A percentile compares a stretch with the other conserved stretches of the same genome.
phyloP scores from a whole-genome alignment of 805 yeast species.

The Ogataea haglerorum region DNA sequence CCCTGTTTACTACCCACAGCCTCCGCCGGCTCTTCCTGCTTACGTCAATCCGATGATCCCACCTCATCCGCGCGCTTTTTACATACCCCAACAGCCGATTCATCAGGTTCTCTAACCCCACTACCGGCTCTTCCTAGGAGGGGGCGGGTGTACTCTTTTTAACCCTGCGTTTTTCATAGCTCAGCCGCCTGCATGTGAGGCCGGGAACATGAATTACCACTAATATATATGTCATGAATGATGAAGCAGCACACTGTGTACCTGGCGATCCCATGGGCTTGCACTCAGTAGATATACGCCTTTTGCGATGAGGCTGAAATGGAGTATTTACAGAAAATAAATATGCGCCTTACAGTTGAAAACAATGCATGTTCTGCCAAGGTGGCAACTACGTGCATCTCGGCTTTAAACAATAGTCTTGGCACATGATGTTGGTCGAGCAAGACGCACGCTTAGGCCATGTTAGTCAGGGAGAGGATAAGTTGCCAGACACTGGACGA shows the following conservation, averaged over 20 bases:
- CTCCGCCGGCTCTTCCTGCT: not conserved
- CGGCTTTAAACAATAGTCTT: not conserved
- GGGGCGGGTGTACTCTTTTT: not conserved
- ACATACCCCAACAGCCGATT: not conserved
- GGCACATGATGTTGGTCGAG: not conserved
- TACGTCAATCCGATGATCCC: not conserved
- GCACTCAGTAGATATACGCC: not conserved
- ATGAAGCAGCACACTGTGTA: not conserved
- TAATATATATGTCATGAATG: not conserved
- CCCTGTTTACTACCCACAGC: not conserved
- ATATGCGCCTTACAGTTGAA: not conserved
- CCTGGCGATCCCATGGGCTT: not conserved
- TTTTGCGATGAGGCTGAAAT: not conserved
- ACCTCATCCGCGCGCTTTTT: slow-evolving; percentile 1
- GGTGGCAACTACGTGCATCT: not conserved
- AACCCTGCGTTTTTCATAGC: not conserved
- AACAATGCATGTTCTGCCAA: not conserved
- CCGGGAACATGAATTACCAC: not conserved
- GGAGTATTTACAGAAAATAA: not conserved
- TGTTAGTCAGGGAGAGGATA: too few species aligned
- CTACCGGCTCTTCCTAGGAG: not conserved
- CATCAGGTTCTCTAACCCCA: not conserved
- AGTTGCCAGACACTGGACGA: too few species aligned
- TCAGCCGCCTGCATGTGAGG: not conserved
- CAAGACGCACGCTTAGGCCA: too few species aligned